Conservation (phyloP, 2,329 filamentous ascomycete species). For the Rhynchosporium agropyri region DNA sequence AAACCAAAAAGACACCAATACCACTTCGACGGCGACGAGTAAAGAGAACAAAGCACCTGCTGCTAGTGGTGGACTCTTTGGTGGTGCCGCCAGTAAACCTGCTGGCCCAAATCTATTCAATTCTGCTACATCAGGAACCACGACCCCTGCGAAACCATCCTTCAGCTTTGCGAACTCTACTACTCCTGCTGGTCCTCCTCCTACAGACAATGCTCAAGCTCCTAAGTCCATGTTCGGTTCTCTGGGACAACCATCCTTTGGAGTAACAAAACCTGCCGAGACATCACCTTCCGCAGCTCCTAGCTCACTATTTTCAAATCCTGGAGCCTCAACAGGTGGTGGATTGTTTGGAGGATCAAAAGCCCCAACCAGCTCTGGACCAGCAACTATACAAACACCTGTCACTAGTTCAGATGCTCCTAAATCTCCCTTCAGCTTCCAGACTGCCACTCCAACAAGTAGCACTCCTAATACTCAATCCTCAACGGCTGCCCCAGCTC, state of each 20-base stretch:
- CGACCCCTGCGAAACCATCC: slow-evolving; percentile 36
- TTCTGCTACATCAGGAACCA: slow-evolving; percentile 35
- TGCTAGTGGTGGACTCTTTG: slow-evolving; percentile 19
- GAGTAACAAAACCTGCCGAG: slow-evolving; percentile 23
- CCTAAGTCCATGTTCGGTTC: slow-evolving; percentile 30
- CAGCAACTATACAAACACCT: slow-evolving; percentile 16
- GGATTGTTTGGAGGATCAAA: slow-evolving; percentile 28
- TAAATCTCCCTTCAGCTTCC: slow-evolving; percentile 31
- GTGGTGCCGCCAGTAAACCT: slow-evolving; percentile 19
- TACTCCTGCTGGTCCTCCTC: slow-evolving; percentile 42
- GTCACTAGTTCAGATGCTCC: slow-evolving; percentile 27
- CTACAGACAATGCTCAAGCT: slow-evolving; percentile 31
- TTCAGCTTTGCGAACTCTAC: slow-evolving; percentile 35
- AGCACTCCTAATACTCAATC: slow-evolving; percentile 19
- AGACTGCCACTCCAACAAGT: slow-evolving; percentile 24
- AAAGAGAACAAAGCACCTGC: slow-evolving; percentile 28
- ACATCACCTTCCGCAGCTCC: slow-evolving; percentile 13
- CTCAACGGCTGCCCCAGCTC: slow-evolving; percentile 26
- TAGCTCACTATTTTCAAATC: slow-evolving; percentile 13
- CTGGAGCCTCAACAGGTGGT: slow-evolving; percentile 20
- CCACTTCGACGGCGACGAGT: slow-evolving; percentile 23
- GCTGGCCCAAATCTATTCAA: slow-evolving; percentile 30
- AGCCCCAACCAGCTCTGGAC: slow-evolving; percentile 23
- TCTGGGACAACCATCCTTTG: slow-evolving; percentile 25
- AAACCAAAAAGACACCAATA: slow-evolving; percentile 20